phyloP scores from a whole-genome alignment of 106 monocot species.

The Cymbidium sinense region DNA sequence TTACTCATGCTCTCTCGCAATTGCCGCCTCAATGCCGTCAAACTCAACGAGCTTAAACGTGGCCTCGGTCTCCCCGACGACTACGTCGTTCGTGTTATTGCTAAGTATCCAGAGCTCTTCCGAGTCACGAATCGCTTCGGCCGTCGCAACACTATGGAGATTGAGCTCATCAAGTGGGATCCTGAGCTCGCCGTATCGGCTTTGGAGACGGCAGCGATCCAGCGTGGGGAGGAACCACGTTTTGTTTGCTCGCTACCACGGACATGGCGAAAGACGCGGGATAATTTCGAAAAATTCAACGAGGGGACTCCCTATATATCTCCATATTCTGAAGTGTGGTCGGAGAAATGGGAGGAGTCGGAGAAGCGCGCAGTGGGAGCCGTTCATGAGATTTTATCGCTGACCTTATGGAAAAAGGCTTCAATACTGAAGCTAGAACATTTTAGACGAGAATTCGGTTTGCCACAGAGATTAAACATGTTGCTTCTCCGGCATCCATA shows the following conservation, averaged over 20 bases:
- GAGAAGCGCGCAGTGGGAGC: conserved; percentile 67
- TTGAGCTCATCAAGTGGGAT: conserved; percentile 69
- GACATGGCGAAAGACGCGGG: conserved; percentile 53
- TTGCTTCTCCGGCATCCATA: conserved; percentile 78
- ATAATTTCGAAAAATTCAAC: conserved; percentile 62
- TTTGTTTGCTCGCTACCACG: conserved; percentile 55
- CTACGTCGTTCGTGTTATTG: conserved; percentile 51
- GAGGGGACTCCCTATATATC: conserved; percentile 48
- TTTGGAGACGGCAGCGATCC: conserved; percentile 24
- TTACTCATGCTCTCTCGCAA: conserved; percentile 68
- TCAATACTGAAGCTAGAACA: conserved; percentile 84
- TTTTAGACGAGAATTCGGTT: conserved; percentile 72
- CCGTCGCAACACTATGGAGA: conserved; percentile 61
- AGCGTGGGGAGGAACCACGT: conserved; percentile 19
- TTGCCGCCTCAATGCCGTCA: conserved; percentile 53
- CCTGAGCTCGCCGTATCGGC: conserved; percentile 55
- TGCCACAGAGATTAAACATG: conserved; percentile 51
- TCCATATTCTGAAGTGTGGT: conserved; percentile 38
- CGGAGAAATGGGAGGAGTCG: conserved; percentile 11
- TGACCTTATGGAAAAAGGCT: conserved; percentile 86
- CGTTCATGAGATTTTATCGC: conserved; percentile 77
- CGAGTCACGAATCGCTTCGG: conserved; percentile 38
- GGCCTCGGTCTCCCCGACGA: conserved; percentile 79
- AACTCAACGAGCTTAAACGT: conserved; percentile 64
- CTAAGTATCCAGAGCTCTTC: conserved; percentile 50